These are phyloP conservation scores for Lentinula sp. DNA, from an alignment of 768 basidiomycete species.

Conservation along the genomic window DNA sequence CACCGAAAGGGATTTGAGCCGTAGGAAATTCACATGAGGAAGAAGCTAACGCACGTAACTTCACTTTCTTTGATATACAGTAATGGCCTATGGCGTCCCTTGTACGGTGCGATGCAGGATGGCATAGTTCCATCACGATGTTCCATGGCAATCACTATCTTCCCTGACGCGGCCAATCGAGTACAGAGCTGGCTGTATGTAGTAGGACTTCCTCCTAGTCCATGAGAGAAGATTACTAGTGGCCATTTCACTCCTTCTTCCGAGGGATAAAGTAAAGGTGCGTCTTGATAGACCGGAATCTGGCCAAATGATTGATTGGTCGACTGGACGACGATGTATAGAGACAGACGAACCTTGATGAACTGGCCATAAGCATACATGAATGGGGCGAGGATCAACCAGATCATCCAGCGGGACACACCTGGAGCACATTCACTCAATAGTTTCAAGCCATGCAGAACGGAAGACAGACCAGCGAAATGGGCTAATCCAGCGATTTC, in stretches of 20 bases:
- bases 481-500: slow-evolving; percentile 42
- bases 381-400: slow-evolving; percentile 32
- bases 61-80: slow-evolving; percentile 54
- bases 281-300: slow-evolving; percentile 55
- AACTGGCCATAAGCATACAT: slow-evolving; percentile 45
- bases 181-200: slow-evolving; percentile 74
- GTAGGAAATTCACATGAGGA: neutral
- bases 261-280: slow-evolving; percentile 41
- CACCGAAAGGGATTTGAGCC: neutral
- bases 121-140: slow-evolving; percentile 80
- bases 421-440: slow-evolving; percentile 15
- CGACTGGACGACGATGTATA: neutral
- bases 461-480: slow-evolving; percentile 34
- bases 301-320: slow-evolving; percentile 14
- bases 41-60: slow-evolving; percentile 37
- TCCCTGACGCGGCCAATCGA: slow-evolving; percentile 69
- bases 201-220: slow-evolving; percentile 67
- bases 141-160: slow-evolving; percentile 76
- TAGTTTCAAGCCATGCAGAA: neutral
- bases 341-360: slow-evolving; percentile 30
- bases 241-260: slow-evolving; percentile 49
- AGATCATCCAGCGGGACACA: slow-evolving; percentile 29
- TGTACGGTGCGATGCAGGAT: slow-evolving; percentile 32
- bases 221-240: slow-evolving; percentile 81
- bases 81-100: slow-evolving; percentile 17